Evolutionary conservation across 129 eudicot genomes (phyloP), one percentile per base, ranked within the genome.

Genomic region (Tagetes erecta): DNA sequence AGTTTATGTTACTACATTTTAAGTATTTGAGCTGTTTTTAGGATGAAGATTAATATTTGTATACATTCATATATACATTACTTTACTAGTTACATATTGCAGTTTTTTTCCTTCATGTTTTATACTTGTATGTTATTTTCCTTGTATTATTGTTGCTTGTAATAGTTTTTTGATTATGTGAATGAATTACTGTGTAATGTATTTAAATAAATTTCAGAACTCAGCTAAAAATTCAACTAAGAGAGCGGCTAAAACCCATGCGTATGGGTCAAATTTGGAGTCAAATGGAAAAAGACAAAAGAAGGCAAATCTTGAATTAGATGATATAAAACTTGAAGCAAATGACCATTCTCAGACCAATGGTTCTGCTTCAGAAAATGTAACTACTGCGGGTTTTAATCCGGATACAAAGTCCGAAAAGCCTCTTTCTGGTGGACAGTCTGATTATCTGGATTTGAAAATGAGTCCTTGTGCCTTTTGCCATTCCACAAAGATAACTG

Each of bases 401-500:
- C 11, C 66, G 35, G 66, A 59, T 41, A 59, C 66, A 4, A 12
- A 35, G 20, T 59, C 66, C 35, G 12, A 59, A 59, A 59, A 34
- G 35, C 41, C 77, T 44, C 33, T 46, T 41, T 52, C 83, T 66
- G 67, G 67, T 60, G 73, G 42, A 39, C 76, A 82, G 38, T 34
- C 39, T 1, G 62, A 52, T 55, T 76, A 57, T 3, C 5, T 59
- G 42, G 64, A 31, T 57, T 30, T 31, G 37, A 80, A 74, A 41
- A 77, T 12, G 31, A 81, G 70, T 39, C 56, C 76, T 66, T 94
- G 98, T 77, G 97, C 85, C 34, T 91, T 94, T 73, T 94, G 99
- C 83, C 89, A 86, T 75, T 69, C 83, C 56, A 81, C 87, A 39
- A 78, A 83, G 76, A 49, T 76, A 34, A 66, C 97, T 42, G 86